These are phyloP conservation scores for Podospora australis DNA, from an alignment of 495 filamentous ascomycete species.

Conservation along the genomic window DNA sequence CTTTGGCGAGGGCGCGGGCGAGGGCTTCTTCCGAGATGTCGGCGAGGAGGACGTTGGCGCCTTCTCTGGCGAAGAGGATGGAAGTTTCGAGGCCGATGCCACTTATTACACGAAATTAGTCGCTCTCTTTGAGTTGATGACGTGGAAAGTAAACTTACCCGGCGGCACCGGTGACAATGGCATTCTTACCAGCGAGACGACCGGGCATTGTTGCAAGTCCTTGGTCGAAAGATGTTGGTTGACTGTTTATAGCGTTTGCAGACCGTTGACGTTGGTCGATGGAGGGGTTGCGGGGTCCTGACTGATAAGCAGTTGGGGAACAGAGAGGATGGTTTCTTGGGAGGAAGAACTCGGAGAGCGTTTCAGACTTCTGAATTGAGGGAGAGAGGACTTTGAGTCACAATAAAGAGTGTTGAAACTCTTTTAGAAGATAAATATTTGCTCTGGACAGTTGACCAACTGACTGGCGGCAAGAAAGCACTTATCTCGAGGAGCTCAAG, in stretches of 20 bases:
- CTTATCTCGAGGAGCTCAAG: not conserved
- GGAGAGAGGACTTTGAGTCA: not conserved
- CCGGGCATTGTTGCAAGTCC: slow-evolving; percentile 23
- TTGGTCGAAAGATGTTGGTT: not conserved
- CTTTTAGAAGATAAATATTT: too few relatives aligned
- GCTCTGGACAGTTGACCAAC: too few relatives aligned
- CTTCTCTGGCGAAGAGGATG: slow-evolving; percentile 87
- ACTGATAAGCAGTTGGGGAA: too few relatives aligned
- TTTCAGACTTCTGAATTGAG: too few relatives aligned
- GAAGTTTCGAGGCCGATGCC: slow-evolving; percentile 94
- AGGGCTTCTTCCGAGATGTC: slow-evolving; percentile 74
- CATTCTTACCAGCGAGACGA: slow-evolving; percentile 85
- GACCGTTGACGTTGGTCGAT: not conserved
- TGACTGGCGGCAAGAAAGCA: not conserved
- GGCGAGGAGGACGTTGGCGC: slow-evolving; percentile 75
- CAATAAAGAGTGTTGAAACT: not conserved
- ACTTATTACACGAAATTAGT: too few relatives aligned
- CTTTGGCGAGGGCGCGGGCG: slow-evolving; percentile 47
- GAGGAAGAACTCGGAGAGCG: too few relatives aligned
- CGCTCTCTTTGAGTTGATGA: too few relatives aligned
- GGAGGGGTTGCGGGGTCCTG: not conserved
- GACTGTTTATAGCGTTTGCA: not conserved
- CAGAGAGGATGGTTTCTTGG: too few relatives aligned
- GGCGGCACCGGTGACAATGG: slow-evolving; percentile 86
- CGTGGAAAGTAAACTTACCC: slow-evolving; percentile 62